Conservation (phyloP, 768 basidiomycete genomes). For the Gloeophyllum trabeum region DNA sequence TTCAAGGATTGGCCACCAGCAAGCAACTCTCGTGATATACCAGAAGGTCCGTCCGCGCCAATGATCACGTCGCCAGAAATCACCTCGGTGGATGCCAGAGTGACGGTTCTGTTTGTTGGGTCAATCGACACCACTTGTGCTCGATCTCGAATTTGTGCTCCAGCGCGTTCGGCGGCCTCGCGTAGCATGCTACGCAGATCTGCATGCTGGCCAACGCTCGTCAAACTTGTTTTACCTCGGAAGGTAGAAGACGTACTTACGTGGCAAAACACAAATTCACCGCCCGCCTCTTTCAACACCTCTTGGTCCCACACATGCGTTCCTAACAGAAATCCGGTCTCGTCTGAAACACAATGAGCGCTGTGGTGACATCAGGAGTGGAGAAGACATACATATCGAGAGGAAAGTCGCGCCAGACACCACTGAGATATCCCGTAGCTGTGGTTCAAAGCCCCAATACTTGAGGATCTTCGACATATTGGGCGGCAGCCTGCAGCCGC, state of each 20-base stretch:
- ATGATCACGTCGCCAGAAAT: slow-evolving; percentile 17
- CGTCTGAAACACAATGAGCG: slow-evolving; percentile 21
- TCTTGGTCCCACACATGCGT: slow-evolving; percentile 34
- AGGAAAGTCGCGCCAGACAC: slow-evolving; percentile 13
- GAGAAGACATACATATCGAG: slow-evolving; percentile 6
- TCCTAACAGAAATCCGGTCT: slow-evolving; percentile 32
- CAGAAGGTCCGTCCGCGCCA: slow-evolving; percentile 21
- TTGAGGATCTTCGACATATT: slow-evolving; percentile 45
- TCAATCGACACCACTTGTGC: slow-evolving; percentile 8
- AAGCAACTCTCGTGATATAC: neutral
- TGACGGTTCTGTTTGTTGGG: slow-evolving; percentile 11
- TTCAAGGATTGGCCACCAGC: neutral
- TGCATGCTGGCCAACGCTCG: slow-evolving; percentile 10
- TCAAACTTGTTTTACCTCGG: neutral
- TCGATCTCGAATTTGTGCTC: slow-evolving; percentile 10
- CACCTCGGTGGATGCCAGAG: slow-evolving; percentile 14
- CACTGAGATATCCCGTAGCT: slow-evolving; percentile 22
- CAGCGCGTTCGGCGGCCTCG: slow-evolving; percentile 10
- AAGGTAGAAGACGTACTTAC: slow-evolving; percentile 19
- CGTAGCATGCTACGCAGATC: slow-evolving; percentile 17
- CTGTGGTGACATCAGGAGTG: no score
- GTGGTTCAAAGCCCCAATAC: slow-evolving; percentile 42
- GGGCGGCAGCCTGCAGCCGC: slow-evolving; percentile 37
- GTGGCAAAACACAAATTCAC: slow-evolving; percentile 34
- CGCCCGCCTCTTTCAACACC: slow-evolving; percentile 34